Evolutionary conservation across 257 asterid genomes (phyloP), one percentile per base, ranked within the genome.

Genomic region (Euphrasia confusa): DNA sequence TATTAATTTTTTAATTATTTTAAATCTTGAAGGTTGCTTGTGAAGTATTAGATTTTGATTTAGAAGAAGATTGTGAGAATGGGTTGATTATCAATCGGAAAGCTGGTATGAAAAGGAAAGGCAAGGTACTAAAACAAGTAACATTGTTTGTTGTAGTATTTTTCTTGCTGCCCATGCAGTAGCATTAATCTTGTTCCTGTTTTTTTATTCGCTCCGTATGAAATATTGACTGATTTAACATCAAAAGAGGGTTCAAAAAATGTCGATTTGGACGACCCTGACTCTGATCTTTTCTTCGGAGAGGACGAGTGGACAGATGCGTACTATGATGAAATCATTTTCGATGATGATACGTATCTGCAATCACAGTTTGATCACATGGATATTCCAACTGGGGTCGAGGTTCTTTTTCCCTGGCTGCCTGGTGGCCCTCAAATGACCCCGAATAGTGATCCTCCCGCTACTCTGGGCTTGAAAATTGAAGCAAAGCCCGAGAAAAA

Each of bases 361-460:
- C 82, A 84, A 61, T 72, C 94, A 13, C 83, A 78, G 67, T 88
- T 85, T 61, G 95, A 90, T 73, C 73, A 71, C 47, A 76, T 83
- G 83, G 86, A 79, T 77, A 73, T 83, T 40, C 96, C 96, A 15
- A 72, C 95, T 37, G 93, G 95, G 17, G 77, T 85, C 58, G 96
- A 88, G 85, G 83, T 75, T 7, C 76, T 85, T 12, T 68, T 83
- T 56, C 97, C 95, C 26, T 85, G 84, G 94, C 74, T 84, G 63
- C 59, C 77, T 9, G 68, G 11, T 58, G 54, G 69, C 54, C 54
- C 63, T 28, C 45, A 21, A 45, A 58, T 60, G 62, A 61, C 65
- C 58, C 39, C 55, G 58, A 72, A 63, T 74, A 66, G 74, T 64
- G 59, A 75, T 61, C 69, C 86, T 58, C 71, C 87, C 37, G 61